Evolutionary conservation across 2,329 filamentous ascomycete genomes (phyloP).

Genomic region (Colletotrichum abscissum): DNA sequence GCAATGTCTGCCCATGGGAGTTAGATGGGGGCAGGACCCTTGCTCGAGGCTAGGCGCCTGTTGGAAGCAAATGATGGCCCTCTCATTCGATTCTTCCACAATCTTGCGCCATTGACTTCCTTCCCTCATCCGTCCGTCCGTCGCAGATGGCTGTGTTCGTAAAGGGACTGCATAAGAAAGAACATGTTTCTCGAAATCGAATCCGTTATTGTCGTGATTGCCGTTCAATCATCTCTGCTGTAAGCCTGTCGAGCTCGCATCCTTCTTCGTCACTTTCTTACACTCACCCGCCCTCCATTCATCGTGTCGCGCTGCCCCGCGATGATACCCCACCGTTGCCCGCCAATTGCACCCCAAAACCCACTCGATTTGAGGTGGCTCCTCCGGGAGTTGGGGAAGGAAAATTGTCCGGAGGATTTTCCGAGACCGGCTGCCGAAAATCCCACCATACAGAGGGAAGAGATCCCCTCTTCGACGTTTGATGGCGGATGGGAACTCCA

Average conservation of each 20-base stretch:
- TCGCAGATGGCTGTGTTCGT: neutral
- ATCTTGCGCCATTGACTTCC: neutral
- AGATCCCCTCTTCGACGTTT: neutral
- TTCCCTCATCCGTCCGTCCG: constrained; percentile 9
- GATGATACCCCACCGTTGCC: constrained; percentile 33
- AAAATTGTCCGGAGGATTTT: constrained; percentile 37
- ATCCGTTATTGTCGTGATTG: neutral
- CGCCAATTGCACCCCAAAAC: constrained; percentile 31
- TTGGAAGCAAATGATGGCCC: constrained; percentile 1
- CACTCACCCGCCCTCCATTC: neutral
- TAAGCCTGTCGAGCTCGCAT: neutral
- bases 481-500: neutral
- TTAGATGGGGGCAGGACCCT: constrained; percentile 17
- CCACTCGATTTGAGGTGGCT: constrained; percentile 14
- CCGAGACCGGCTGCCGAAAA: constrained; percentile 42
- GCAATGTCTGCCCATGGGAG: constrained; percentile 22
- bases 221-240: neutral
- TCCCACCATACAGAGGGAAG: constrained; percentile 48
- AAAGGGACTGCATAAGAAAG: neutral
- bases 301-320: constrained; percentile 38
- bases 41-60: constrained; percentile 24
- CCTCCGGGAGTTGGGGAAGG: constrained; percentile 28
- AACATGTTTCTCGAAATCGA: neutral
- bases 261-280: neutral
- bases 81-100: constrained; percentile 5